Conservation (phyloP, 306 rosid species). For the Quercus robur region DNA sequence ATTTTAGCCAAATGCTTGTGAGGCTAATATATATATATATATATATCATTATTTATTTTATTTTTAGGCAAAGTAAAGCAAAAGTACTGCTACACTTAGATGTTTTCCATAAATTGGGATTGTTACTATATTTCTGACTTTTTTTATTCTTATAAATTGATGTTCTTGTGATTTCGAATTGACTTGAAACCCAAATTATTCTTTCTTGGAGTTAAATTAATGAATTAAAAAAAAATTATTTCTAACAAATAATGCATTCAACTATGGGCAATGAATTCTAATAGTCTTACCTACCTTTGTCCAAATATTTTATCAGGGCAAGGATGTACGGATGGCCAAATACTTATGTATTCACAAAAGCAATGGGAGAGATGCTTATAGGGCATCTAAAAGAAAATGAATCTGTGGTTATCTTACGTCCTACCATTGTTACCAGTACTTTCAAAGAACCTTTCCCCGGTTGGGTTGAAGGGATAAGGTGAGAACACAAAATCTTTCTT, state of each 20-base stretch:
- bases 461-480: constrained; percentile 85
- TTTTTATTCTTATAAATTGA: accelerated
- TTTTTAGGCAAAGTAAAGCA: too few relatives aligned
- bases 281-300: neutral
- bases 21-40: too few relatives aligned
- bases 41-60: too few relatives aligned
- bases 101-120: too few relatives aligned
- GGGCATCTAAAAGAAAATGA: constrained; percentile 36
- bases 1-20: too few relatives aligned
- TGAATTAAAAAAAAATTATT: too few relatives aligned
- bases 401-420: constrained; percentile 54
- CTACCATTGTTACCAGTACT: constrained; percentile 73
- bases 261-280: neutral
- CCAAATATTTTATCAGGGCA: constrained; percentile 38
- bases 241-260: too few relatives aligned
- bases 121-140: too few relatives aligned
- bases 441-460: constrained; percentile 81
- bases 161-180: too few relatives aligned
- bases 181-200: too few relatives aligned
- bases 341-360: constrained; percentile 80
- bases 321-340: constrained; percentile 85
- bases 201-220: too few relatives aligned
- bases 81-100: too few relatives aligned
- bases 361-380: constrained; percentile 75
- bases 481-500: neutral